These are phyloP conservation scores for Phoma sp. DNA, from an alignment of 2,329 filamentous ascomycete genomes.

Conservation along the genomic window DNA sequence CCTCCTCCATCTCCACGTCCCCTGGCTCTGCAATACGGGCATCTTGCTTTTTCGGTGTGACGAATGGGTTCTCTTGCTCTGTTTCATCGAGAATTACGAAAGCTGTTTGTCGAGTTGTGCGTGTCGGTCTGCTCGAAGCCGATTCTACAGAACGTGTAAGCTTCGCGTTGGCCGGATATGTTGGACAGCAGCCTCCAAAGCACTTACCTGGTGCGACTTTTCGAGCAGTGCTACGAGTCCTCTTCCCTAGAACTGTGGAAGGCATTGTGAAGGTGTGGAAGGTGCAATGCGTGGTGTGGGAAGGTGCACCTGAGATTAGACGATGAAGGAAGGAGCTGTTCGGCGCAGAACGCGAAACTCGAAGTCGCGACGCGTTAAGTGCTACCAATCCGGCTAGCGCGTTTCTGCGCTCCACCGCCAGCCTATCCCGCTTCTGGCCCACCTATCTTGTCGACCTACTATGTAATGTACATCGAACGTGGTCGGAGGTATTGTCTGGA, in stretches of 20 bases:
- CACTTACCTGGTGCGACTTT: conserved; percentile 36
- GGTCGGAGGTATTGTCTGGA: too few relatives aligned
- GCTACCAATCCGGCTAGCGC: conserved; percentile 13
- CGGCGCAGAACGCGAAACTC: conserved; percentile 20
- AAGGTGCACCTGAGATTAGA: conserved; percentile 23
- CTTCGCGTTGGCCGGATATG: conserved; percentile 26
- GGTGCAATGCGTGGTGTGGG: conserved; percentile 31
- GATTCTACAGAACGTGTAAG: conserved; percentile 35
- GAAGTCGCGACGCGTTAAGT: conserved; percentile 30
- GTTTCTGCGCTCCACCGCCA: not conserved
- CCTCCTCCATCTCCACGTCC: conserved; percentile 51
- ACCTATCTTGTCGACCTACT: not conserved
- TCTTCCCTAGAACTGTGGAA: conserved; percentile 47
- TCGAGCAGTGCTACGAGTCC: conserved; percentile 42
- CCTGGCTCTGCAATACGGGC: conserved; percentile 50
- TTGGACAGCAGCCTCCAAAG: conserved; percentile 11
- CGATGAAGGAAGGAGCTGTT: conserved; percentile 23
- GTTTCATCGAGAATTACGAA: conserved; percentile 62
- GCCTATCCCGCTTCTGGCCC: not conserved
- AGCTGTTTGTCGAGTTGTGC: conserved; percentile 52
- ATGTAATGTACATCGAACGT: too few relatives aligned
- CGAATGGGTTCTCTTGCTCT: conserved; percentile 70
- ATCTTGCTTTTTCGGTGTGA: conserved; percentile 45
- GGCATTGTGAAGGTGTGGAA: conserved; percentile 34
- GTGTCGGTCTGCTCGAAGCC: conserved; percentile 36